These are phyloP conservation scores for Magnaporthales sp. DNA, from an alignment of 2,329 filamentous ascomycete genomes.

Conservation along the genomic window DNA sequence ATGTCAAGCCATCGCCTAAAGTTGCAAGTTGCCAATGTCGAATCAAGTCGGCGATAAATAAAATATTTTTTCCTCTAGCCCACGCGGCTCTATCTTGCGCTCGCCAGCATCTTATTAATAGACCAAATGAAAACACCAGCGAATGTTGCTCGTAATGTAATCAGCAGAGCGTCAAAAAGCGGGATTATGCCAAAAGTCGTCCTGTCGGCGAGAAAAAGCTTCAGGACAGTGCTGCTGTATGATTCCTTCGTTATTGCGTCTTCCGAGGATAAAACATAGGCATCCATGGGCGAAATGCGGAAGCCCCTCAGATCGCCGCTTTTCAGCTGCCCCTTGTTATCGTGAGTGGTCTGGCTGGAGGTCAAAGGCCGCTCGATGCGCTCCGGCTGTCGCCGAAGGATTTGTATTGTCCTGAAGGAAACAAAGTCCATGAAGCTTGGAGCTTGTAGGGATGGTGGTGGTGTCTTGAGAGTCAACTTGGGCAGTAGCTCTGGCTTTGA, in stretches of 20 bases:
- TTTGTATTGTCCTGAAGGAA: slow-evolving; percentile 34
- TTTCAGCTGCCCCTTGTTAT: neutral
- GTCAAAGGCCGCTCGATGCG: slow-evolving; percentile 31
- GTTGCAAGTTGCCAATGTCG: no score
- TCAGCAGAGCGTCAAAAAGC: slow-evolving; percentile 22
- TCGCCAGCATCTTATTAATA: neutral
- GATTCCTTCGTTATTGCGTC: slow-evolving; percentile 16
- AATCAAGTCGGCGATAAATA: neutral
- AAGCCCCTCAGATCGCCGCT: slow-evolving; percentile 35
- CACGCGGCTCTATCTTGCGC: neutral
- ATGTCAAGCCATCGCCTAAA: neutral
- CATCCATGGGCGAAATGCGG: slow-evolving; percentile 42
- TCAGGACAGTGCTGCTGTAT: slow-evolving; percentile 30
- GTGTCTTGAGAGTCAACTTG: slow-evolving; percentile 31
- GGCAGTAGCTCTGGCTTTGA: slow-evolving; percentile 44
- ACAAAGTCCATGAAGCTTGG: slow-evolving; percentile 27
- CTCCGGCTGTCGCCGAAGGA: slow-evolving; percentile 31
- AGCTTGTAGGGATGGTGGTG: slow-evolving; percentile 22
- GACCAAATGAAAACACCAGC: neutral
- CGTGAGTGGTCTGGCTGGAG: neutral
- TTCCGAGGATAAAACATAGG: slow-evolving; percentile 30
- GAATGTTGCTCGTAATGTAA: slow-evolving; percentile 19
- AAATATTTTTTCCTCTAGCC: neutral
- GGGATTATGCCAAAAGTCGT: slow-evolving; percentile 26
- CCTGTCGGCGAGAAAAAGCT: slow-evolving; percentile 34